These are phyloP conservation scores for Fraxinus quadrangulata DNA, from an alignment of 257 asterid genomes.

Conservation along the genomic window DNA sequence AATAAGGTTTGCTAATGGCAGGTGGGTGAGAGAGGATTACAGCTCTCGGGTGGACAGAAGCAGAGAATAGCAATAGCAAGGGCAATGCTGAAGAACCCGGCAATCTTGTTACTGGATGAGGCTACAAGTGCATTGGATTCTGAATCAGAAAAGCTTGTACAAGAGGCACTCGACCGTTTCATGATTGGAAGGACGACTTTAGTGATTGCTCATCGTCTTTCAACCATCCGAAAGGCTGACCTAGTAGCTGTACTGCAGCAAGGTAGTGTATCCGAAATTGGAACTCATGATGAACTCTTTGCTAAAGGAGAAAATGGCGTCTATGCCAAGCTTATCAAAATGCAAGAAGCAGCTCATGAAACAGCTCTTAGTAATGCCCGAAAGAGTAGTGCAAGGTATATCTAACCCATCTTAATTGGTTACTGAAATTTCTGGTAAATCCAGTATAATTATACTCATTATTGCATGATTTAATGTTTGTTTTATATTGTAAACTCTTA, in stretches of 20 bases:
- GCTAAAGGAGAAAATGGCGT: slow-evolving; percentile 74
- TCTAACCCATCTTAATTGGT: not conserved
- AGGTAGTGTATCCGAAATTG: slow-evolving; percentile 65
- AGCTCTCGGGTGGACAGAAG: slow-evolving; percentile 23
- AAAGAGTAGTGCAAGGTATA: slow-evolving; percentile 89
- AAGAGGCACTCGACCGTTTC: slow-evolving; percentile 20
- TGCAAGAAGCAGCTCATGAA: slow-evolving; percentile 95
- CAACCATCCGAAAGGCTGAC: slow-evolving; percentile 22
- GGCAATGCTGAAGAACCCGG: slow-evolving; percentile 22
- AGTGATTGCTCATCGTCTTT: slow-evolving; percentile 21
- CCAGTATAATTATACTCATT: not conserved
- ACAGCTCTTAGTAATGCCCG: slow-evolving; percentile 71
- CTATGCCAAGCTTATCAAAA: slow-evolving; percentile 74
- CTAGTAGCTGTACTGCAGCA: slow-evolving; percentile 33
- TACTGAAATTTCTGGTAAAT: not conserved
- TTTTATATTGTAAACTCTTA: not conserved
- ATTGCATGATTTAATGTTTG: not conserved
- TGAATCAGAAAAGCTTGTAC: slow-evolving; percentile 22
- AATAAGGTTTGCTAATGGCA: slow-evolving; percentile 17
- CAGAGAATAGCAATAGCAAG: slow-evolving; percentile 25
- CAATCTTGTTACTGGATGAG: slow-evolving; percentile 20
- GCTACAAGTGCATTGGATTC: slow-evolving; percentile 23
- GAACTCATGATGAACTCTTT: slow-evolving; percentile 85
- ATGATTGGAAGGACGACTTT: slow-evolving; percentile 25
- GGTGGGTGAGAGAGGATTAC: slow-evolving; percentile 29